A percentile compares a stretch with the other conserved stretches of the same genome.
phyloP scores from a whole-genome alignment of 139 green algal species.

The Tetraselmis chui region DNA sequence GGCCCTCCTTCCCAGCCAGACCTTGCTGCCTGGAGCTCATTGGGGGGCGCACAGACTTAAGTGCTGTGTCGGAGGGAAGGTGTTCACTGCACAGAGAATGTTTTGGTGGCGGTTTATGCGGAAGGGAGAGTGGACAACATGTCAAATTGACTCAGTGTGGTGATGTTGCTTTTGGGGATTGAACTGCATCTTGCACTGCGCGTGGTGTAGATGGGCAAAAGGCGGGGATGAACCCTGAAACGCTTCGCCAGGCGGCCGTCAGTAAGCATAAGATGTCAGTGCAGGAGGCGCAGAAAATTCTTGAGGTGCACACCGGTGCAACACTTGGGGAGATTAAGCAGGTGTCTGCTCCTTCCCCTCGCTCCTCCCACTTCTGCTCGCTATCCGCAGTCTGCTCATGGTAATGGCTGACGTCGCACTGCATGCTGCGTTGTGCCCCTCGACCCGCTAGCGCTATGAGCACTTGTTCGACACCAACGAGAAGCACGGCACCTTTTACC shows the following conservation, averaged over 20 bases:
- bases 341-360: conserved; percentile 25
- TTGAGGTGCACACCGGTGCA: conserved; percentile 50
- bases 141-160: too few relatives aligned
- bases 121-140: neutral
- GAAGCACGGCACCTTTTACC: conserved; percentile 82
- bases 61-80: neutral
- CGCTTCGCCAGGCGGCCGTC: conserved; percentile 25
- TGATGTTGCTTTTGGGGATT: conserved; percentile 4
- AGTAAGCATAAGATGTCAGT: conserved; percentile 50
- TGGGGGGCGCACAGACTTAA: too few relatives aligned
- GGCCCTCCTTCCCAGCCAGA: neutral
- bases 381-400: too few relatives aligned
- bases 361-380: too few relatives aligned
- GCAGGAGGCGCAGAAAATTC: conserved; percentile 72
- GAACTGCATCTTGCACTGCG: neutral
- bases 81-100: neutral
- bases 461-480: conserved; percentile 79
- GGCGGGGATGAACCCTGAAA: conserved; percentile 63
- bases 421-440: too few relatives aligned
- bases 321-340: conserved; percentile 70
- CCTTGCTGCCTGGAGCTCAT: too few relatives aligned
- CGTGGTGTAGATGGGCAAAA: conserved; percentile 62
- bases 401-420: too few relatives aligned
- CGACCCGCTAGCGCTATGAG: conserved; percentile 56
- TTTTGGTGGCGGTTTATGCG: neutral